Conservation (phyloP, 768 basidiomycete genomes). For the Sistotremastrum niveocremeum region DNA sequence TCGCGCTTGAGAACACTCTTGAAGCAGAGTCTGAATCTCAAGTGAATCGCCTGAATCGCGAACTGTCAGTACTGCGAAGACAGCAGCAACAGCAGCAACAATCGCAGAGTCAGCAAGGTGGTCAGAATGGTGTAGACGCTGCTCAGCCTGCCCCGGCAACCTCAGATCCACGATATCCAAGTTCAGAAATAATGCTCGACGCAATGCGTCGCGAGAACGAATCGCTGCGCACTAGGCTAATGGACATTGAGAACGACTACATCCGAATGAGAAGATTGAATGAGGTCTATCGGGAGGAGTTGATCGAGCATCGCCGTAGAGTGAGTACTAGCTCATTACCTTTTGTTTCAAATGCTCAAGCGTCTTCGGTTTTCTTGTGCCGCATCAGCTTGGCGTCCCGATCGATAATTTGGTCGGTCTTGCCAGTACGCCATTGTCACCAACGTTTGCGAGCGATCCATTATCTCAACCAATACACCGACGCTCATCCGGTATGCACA, state of each 20-base stretch:
- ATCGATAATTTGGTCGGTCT: slow-evolving; percentile 73
- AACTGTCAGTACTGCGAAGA: slow-evolving; percentile 49
- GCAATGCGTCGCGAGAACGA: slow-evolving; percentile 74
- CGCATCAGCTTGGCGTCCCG: slow-evolving; percentile 48
- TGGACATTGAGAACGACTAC: slow-evolving; percentile 67
- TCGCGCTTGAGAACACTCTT: slow-evolving; percentile 64
- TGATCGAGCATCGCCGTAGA: slow-evolving; percentile 62
- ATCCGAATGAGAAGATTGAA: slow-evolving; percentile 61
- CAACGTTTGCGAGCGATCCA: slow-evolving; percentile 39
- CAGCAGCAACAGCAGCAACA: slow-evolving; percentile 39
- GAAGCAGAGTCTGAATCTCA: slow-evolving; percentile 82
- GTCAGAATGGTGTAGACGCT: slow-evolving; percentile 9
- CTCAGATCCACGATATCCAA: slow-evolving; percentile 22
- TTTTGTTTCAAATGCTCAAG: slow-evolving; percentile 1
- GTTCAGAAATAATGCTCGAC: slow-evolving; percentile 51
- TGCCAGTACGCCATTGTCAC: background rate
- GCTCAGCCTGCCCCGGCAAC: slow-evolving; percentile 7
- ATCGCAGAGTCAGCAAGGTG: slow-evolving; percentile 17
- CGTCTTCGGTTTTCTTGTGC: background rate
- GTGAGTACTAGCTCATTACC: slow-evolving; percentile 30
- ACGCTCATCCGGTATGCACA: slow-evolving; percentile 28
- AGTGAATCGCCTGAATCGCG: slow-evolving; percentile 62
- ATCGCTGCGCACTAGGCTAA: slow-evolving; percentile 47
- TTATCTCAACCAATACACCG: slow-evolving; percentile 61
- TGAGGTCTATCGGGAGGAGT: slow-evolving; percentile 74